These are phyloP conservation scores for Cordia subcordata DNA, from an alignment of 257 asterid species.

Conservation along the genomic window DNA sequence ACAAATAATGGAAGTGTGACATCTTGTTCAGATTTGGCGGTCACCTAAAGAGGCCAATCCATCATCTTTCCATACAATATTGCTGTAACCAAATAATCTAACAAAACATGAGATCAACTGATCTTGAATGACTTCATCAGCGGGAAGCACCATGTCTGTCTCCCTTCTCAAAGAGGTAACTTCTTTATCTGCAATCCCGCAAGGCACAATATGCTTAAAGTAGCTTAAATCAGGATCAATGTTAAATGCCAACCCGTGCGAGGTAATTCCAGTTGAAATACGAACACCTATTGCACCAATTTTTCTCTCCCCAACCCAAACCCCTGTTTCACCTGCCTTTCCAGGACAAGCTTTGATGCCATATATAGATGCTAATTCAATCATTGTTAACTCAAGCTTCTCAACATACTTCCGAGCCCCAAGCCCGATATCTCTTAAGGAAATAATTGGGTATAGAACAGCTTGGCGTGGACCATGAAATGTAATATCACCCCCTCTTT, in stretches of 20 bases:
- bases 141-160: slow-evolving; percentile 40
- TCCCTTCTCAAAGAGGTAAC: slow-evolving; percentile 64
- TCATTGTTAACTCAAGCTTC: slow-evolving; percentile 63
- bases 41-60: background rate
- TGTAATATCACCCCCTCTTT: slow-evolving; percentile 77
- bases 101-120: slow-evolving; percentile 51
- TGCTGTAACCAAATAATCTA: slow-evolving; percentile 38
- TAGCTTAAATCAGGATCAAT: slow-evolving; percentile 61
- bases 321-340: slow-evolving; percentile 53
- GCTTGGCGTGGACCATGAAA: slow-evolving; percentile 81
- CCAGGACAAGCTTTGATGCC: slow-evolving; percentile 55
- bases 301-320: slow-evolving; percentile 64
- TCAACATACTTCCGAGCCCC: slow-evolving; percentile 68
- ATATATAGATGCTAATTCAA: slow-evolving; percentile 53
- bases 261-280: slow-evolving; percentile 63
- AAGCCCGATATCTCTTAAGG: slow-evolving; percentile 51
- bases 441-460: slow-evolving; percentile 60
- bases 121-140: slow-evolving; percentile 48
- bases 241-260: slow-evolving; percentile 72
- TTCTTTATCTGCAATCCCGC: slow-evolving; percentile 68
- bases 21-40: background rate
- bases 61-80: slow-evolving; percentile 30
- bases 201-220: slow-evolving; percentile 70
- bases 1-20: background rate
- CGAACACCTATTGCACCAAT: slow-evolving; percentile 68